Evolutionary conservation across 2,329 filamentous ascomycete genomes (phyloP).

Genomic region (Aspergillus niger): DNA sequence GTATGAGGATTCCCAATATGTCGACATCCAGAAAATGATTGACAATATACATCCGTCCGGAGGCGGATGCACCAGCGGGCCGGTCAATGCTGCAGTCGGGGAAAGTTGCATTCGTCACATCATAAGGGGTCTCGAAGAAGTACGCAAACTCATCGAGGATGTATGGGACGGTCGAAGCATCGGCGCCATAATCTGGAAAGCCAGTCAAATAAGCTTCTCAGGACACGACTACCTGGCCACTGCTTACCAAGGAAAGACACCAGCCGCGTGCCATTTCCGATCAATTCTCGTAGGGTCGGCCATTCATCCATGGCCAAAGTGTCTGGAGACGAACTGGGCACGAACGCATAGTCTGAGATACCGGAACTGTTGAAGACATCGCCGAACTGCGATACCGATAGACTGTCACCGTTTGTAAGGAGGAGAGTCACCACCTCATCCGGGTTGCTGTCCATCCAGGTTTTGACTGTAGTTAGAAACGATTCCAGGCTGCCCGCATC

Average conservation of each 20-base stretch:
- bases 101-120: slow-evolving; percentile 44
- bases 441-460: slow-evolving; percentile 60
- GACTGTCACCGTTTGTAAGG: slow-evolving; percentile 61
- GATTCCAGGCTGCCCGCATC: slow-evolving; percentile 59
- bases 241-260: slow-evolving; percentile 47
- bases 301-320: slow-evolving; percentile 40
- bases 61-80: slow-evolving; percentile 39
- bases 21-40: slow-evolving; percentile 53
- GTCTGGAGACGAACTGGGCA: slow-evolving; percentile 34
- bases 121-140: slow-evolving; percentile 51
- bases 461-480: slow-evolving; percentile 61
- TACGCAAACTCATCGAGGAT: slow-evolving; percentile 49
- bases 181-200: slow-evolving; percentile 42
- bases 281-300: slow-evolving; percentile 48
- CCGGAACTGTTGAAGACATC: slow-evolving; percentile 36
- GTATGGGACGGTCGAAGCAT: slow-evolving; percentile 42
- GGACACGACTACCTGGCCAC: neutral
- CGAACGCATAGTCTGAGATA: slow-evolving; percentile 39
- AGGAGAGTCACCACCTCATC: slow-evolving; percentile 66
- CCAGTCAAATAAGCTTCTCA: neutral
- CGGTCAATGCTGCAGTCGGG: slow-evolving; percentile 48
- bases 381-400: slow-evolving; percentile 36
- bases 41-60: slow-evolving; percentile 50
- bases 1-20: slow-evolving; percentile 45
- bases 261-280: slow-evolving; percentile 44